phyloP scores from a whole-genome alignment of 108 stramenopile species.

The Pseudonitzschia delicatissima region DNA sequence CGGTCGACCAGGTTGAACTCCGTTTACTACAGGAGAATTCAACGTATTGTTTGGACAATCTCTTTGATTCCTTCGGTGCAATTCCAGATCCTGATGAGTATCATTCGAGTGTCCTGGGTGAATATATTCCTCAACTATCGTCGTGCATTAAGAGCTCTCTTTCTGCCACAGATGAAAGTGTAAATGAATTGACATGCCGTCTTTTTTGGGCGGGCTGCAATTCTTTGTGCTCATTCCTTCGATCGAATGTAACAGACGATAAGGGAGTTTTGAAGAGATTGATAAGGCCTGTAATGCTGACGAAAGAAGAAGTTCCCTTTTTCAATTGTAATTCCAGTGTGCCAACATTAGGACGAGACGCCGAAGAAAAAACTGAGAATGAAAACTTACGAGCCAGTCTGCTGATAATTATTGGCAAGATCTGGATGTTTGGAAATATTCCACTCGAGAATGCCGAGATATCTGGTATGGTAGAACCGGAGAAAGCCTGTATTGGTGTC shows the following conservation, averaged over 20 bases:
- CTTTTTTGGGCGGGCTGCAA: constrained; percentile 68
- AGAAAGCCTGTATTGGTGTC: constrained; percentile 40
- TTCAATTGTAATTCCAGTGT: constrained; percentile 24
- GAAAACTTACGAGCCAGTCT: constrained; percentile 25
- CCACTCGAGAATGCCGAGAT: constrained; percentile 31
- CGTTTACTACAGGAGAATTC: constrained; percentile 60
- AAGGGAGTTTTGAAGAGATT: constrained; percentile 53
- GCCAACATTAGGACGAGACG: neutral
- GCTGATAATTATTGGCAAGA: constrained; percentile 39
- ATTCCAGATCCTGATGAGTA: constrained; percentile 64
- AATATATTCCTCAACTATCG: constrained; percentile 75
- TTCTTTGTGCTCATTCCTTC: constrained; percentile 47
- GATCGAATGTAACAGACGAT: constrained; percentile 51
- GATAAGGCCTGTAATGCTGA: constrained; percentile 46
- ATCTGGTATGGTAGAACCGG: constrained; percentile 27
- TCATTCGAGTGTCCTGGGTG: constrained; percentile 48
- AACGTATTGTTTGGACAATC: constrained; percentile 40
- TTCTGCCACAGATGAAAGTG: constrained; percentile 37
- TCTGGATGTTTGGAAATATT: constrained; percentile 48
- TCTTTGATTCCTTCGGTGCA: constrained; percentile 56
- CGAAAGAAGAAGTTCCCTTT: constrained; percentile 33
- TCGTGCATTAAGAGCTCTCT: constrained; percentile 77
- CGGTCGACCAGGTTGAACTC: constrained; percentile 76
- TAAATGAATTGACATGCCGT: constrained; percentile 32
- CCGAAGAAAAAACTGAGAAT: constrained; percentile 9